Conservation (phyloP, 2,329 filamentous ascomycete genomes). For the Talaromyces amestolkiae region DNA sequence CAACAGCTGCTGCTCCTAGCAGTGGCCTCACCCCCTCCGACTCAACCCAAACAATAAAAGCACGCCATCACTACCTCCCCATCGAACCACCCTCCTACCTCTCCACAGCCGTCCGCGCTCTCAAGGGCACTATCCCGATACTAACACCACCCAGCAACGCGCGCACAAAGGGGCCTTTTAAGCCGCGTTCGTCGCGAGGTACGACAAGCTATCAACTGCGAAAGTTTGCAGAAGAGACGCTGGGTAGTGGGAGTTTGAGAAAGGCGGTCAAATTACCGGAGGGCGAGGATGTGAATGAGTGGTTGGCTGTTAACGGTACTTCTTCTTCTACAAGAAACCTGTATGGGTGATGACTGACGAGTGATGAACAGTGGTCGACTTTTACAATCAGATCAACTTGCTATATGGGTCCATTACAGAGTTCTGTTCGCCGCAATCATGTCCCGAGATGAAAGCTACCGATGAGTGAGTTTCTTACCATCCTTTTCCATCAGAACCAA, state of each 20-base stretch:
- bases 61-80: constrained; percentile 26
- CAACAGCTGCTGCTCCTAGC: background rate
- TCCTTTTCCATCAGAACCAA: background rate
- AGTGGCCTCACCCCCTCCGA: constrained; percentile 26
- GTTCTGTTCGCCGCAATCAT: constrained; percentile 95
- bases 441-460: constrained; percentile 99
- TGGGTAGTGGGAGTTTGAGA: constrained; percentile 88
- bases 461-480: constrained; percentile 67
- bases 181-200: constrained; percentile 82
- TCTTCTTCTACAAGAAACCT: background rate
- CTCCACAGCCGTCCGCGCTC: constrained; percentile 35
- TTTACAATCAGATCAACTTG: constrained; percentile 99
- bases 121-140: constrained; percentile 40
- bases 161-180: constrained; percentile 85
- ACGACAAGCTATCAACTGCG: constrained; percentile 90
- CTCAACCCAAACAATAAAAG: constrained; percentile 33
- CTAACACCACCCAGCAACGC: constrained; percentile 65
- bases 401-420: constrained; percentile 98
- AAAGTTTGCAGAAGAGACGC: constrained; percentile 95
- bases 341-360: constrained; percentile 27
- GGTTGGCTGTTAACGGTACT: constrained; percentile 92
- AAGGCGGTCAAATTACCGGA: constrained; percentile 97
- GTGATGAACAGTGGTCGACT: constrained; percentile 81
- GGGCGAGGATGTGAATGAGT: constrained; percentile 96
- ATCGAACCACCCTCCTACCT: constrained; percentile 36